A percentile compares a stretch with the other conserved stretches of the same genome.
Evolutionary conservation across 805 yeast species (phyloP).

Genomic region (Metschnikowia lunata): DNA sequence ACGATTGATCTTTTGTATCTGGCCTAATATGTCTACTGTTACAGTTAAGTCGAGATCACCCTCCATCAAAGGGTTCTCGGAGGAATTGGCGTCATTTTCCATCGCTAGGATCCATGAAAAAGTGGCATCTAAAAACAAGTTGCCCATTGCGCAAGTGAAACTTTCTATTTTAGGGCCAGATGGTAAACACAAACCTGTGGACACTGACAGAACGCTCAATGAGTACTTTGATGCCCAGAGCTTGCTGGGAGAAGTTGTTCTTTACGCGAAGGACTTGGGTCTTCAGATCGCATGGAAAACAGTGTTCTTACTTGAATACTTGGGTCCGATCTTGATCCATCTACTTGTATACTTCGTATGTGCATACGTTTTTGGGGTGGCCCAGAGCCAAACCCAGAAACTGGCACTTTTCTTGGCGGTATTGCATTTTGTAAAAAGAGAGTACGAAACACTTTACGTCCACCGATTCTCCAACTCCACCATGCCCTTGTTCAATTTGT

Average conservation of each 20-base stretch:
- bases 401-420: slow-evolving; percentile 53
- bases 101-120: slow-evolving; percentile 41
- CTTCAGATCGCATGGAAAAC: slow-evolving; percentile 90
- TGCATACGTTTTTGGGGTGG: slow-evolving; percentile 13
- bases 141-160: slow-evolving; percentile 29
- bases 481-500: slow-evolving; percentile 84
- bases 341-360: slow-evolving; percentile 50
- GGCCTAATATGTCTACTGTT: slow-evolving; percentile 39
- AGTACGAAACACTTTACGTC: slow-evolving; percentile 76
- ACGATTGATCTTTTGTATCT: too few relatives aligned
- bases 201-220: slow-evolving; percentile 32
- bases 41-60: slow-evolving; percentile 60
- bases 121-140: slow-evolving; percentile 43
- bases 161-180: slow-evolving; percentile 20
- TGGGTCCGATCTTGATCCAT: slow-evolving; percentile 86
- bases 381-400: slow-evolving; percentile 46
- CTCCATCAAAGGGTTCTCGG: slow-evolving; percentile 46
- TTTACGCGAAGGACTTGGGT: slow-evolving; percentile 83
- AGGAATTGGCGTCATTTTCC: slow-evolving; percentile 27
- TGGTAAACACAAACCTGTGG: slow-evolving; percentile 42
- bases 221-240: slow-evolving; percentile 42
- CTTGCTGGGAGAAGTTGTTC: slow-evolving; percentile 33
- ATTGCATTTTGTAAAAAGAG: slow-evolving; percentile 83
- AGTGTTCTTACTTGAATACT: slow-evolving; percentile 82
- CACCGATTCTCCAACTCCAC: slow-evolving; percentile 86